phyloP scores from a whole-genome alignment of 257 asterid species.

The Solanum sparsipilum region DNA sequence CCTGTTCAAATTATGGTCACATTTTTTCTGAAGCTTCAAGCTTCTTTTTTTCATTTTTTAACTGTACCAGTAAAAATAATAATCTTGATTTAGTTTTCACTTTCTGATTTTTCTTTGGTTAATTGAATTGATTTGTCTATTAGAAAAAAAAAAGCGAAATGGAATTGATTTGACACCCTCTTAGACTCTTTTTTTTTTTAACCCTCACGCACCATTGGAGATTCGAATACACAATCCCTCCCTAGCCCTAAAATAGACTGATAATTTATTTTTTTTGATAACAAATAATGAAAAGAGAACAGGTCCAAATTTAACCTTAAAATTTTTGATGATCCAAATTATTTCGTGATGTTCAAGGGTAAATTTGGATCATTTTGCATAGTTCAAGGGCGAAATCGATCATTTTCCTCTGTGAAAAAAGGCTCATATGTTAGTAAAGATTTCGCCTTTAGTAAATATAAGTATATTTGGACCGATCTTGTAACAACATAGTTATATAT shows the following conservation, averaged over 20 bases:
- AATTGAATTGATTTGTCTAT: neutral
- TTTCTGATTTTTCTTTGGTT: neutral
- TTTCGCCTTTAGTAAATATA: neutral
- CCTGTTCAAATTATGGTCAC: conserved; percentile 12
- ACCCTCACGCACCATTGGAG: neutral
- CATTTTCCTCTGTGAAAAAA: neutral
- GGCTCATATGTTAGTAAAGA: neutral
- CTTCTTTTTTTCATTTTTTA: conserved; percentile 2
- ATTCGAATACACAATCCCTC: neutral
- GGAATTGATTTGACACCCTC: neutral
- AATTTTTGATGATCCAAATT: neutral
- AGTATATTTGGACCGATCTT: neutral
- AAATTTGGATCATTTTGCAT: neutral
- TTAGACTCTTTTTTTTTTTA: neutral
- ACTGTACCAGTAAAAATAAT: neutral
- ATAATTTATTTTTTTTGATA: neutral
- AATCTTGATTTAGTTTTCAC: neutral
- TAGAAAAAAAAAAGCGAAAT: neutral
- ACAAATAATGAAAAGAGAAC: neutral
- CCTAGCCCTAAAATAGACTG: neutral
- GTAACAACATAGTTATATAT: neutral
- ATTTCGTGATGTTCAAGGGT: neutral
- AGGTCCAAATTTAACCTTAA: neutral
- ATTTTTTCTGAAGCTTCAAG: conserved; percentile 37
- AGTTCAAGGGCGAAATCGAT: neutral